Conservation (phyloP, 2,329 filamentous ascomycete species). For the Myriosclerotinia scirpicola region DNA sequence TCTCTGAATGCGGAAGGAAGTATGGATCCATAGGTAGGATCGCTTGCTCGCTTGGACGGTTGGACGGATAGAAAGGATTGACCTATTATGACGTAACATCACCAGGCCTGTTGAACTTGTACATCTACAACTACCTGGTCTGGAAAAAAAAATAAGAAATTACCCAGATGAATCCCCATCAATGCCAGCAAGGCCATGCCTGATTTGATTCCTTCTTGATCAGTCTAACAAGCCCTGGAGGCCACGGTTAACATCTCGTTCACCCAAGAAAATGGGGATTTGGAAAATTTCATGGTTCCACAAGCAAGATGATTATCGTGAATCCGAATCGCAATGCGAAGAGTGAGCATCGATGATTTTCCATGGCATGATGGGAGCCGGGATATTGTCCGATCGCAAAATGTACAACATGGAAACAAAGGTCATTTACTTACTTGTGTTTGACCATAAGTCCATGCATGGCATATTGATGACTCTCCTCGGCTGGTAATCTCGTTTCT, state of each 20-base stretch:
- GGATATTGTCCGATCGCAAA: background rate
- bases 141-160: background rate
- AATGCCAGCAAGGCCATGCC: background rate
- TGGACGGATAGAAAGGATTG: background rate
- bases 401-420: background rate
- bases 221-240: background rate
- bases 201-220: background rate
- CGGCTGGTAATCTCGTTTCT: background rate
- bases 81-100: constrained; percentile 5
- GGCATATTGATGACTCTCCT: background rate
- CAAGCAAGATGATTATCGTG: too few relatives aligned
- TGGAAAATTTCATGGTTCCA: too few relatives aligned
- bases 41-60: background rate
- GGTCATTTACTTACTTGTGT: background rate
- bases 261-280: background rate
- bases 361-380: background rate
- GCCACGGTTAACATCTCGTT: background rate
- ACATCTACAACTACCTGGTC: background rate
- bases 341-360: too few relatives aligned
- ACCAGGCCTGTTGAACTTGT: background rate
- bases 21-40: background rate
- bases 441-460: background rate
- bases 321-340: too few relatives aligned
- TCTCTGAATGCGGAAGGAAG: background rate
- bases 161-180: background rate